Evolutionary conservation across 768 basidiomycete genomes (phyloP), one percentile per base, ranked within the genome.

Genomic region (Mycena epipterygia): DNA sequence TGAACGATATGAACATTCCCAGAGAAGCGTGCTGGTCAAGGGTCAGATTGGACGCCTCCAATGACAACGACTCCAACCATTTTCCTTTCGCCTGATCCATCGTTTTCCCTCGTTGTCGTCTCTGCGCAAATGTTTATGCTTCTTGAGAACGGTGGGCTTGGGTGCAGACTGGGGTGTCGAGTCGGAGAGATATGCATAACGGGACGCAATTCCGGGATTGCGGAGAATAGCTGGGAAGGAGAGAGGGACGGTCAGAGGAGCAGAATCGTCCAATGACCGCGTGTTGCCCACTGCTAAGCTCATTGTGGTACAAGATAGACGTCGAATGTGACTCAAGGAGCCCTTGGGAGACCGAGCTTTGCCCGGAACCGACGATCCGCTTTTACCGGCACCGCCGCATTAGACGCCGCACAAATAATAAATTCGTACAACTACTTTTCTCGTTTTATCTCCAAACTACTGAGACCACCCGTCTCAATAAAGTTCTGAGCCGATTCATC

Each of bases 91-190:
- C 72, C 93, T 82, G 6, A 89, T 80, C 90, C 91, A 93, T 37
- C 93, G 90, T 79, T 93, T 95, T 39, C 94, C 94, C 71, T 93
- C 91, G 58, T 89, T 90, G 57, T 90, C 89, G 64, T 87, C 87
- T 60, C 90, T 82, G 65, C 73, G 77, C 35, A 23, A 23, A 17
- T 53, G 57, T 42, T 81, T 84, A 37, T 74, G 75, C 74, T 86
- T 89, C 80, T 82, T 89, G 29, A 68, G 41, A 0, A 76, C 56
- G 13, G 74, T 65, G 27, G 78, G 72, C 7, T 76, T 60, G 33
- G 48, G n/a, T n/a, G n/a, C 25, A 39, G 27, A 73, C 58, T 27
- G 75, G 61, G 56, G 64, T 61, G 46, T 69, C 8, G 71, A 48
- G 41, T 62, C 75, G 32, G 81, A 83, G 8, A 92, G 83, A 76